Percentiles rank a stretch among this genome's conserved stretches.
phyloP scores from a whole-genome alignment of 352 stramenopile genomes.

The Saprolegnia diclina region DNA sequence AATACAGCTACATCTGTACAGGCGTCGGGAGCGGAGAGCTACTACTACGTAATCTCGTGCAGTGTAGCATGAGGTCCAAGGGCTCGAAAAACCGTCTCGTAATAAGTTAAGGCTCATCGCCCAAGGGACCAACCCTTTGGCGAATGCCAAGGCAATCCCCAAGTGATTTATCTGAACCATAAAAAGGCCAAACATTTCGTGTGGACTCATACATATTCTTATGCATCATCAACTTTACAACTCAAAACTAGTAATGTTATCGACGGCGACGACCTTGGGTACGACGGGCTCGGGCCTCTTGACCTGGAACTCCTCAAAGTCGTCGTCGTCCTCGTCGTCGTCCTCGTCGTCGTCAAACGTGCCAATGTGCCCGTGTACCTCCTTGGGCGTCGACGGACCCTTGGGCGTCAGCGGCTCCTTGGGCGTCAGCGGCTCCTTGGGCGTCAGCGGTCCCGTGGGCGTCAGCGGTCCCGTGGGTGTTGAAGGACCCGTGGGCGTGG shows the following conservation, averaged over 20 bases:
- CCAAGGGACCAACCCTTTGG: no score
- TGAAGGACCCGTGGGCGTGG: not conserved
- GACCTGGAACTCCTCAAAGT: constrained; percentile 7
- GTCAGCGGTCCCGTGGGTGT: constrained; percentile 1
- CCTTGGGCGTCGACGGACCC: not conserved
- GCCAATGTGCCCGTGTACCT: constrained; percentile 5
- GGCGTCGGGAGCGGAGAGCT: no score
- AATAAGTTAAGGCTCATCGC: no score
- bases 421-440: not conserved
- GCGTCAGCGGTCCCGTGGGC: not conserved
- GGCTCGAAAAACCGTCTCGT: no score
- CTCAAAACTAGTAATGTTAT: constrained; percentile 4
- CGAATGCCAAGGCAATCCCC: no score
- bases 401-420: not conserved
- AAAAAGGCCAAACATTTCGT: no score
- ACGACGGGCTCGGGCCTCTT: not conserved
- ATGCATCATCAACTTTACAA: not conserved
- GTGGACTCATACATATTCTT: not conserved
- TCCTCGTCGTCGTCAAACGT: constrained; percentile 19
- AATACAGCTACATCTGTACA: no score
- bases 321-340: constrained; percentile 21
- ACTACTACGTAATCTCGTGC: no score
- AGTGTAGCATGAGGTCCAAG: no score
- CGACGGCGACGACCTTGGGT: not conserved
- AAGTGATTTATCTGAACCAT: no score